Conservation (phyloP, 805 yeast genomes). For the Candida berthetii region DNA sequence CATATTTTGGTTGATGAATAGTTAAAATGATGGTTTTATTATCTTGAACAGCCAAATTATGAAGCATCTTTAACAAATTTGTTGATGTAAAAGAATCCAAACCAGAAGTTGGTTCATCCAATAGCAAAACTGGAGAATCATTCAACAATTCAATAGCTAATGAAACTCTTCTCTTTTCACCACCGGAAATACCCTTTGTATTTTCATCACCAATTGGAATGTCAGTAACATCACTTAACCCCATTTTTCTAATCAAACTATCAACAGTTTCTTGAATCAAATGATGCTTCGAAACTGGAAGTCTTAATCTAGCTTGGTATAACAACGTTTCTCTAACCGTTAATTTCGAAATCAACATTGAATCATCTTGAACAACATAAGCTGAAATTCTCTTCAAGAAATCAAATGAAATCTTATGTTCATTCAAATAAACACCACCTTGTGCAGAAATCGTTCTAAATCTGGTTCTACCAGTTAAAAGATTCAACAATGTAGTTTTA, state of each 20-base stretch:
- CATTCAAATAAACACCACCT: constrained; percentile 44
- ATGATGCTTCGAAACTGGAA: constrained; percentile 15
- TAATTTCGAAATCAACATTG: constrained; percentile 58
- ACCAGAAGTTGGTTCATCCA: constrained; percentile 91
- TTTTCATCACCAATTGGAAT: constrained; percentile 2
- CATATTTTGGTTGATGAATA: constrained; percentile 79
- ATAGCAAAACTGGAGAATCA: constrained; percentile 19
- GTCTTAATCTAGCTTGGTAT: constrained; percentile 64
- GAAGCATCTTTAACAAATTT: constrained; percentile 55
- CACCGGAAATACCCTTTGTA: constrained; percentile 20
- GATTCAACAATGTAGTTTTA: constrained; percentile 60
- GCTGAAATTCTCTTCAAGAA: constrained; percentile 46
- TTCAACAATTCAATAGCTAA: constrained; percentile 14
- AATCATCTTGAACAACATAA: constrained; percentile 80
- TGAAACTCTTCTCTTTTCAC: constrained; percentile 10
- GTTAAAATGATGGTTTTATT: constrained; percentile 67
- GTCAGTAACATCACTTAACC: not conserved
- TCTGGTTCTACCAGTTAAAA: constrained; percentile 51
- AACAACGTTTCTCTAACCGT: constrained; percentile 75
- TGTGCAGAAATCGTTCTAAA: constrained; percentile 20
- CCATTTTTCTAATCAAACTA: not conserved
- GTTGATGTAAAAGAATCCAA: constrained; percentile 75
- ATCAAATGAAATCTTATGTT: constrained; percentile 24
- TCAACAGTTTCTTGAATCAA: not conserved
- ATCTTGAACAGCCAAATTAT: constrained; percentile 42